phyloP scores from a whole-genome alignment of 768 basidiomycete species.

The Mycena venus region DNA sequence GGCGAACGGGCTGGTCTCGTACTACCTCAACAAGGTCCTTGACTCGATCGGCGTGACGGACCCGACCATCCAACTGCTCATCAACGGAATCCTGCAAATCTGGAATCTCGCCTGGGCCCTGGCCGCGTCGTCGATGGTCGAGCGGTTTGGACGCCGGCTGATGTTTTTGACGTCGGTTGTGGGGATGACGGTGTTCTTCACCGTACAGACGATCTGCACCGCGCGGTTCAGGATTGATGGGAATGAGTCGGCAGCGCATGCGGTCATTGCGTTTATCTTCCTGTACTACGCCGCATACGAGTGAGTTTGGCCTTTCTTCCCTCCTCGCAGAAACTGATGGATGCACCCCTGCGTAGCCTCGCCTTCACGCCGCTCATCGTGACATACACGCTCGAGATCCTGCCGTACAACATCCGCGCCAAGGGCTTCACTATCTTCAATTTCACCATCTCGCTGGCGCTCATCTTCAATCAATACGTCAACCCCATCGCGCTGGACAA shows the following conservation, averaged over 20 bases:
- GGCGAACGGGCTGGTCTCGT: constrained; percentile 87
- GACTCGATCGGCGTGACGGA: constrained; percentile 75
- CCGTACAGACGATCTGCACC: constrained; percentile 76
- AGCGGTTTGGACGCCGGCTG: constrained; percentile 77
- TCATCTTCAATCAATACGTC: no score
- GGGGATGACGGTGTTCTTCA: constrained; percentile 78
- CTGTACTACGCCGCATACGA: constrained; percentile 85
- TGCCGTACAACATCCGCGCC: constrained; percentile 86
- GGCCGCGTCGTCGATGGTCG: constrained; percentile 69
- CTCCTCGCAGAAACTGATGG: neutral
- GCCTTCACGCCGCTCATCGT: constrained; percentile 91
- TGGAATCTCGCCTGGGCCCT: constrained; percentile 82
- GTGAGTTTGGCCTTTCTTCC: constrained; percentile 54
- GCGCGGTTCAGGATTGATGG: constrained; percentile 64
- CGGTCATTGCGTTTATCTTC: constrained; percentile 89
- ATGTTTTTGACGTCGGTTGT: constrained; percentile 73
- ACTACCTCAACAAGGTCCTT: no score
- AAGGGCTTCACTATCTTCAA: constrained; percentile 90
- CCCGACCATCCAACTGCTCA: constrained; percentile 74
- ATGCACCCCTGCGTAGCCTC: constrained; percentile 55
- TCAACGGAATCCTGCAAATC: constrained; percentile 89
- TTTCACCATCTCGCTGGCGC: constrained; percentile 79
- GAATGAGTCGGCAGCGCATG: constrained; percentile 64
- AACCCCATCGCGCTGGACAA: constrained; percentile 82
- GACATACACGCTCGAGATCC: constrained; percentile 90